Evolutionary conservation across 176 grass and related monocot genomes (phyloP), one percentile per base, ranked within the genome.

Genomic region (Calamus simplicifolius): DNA sequence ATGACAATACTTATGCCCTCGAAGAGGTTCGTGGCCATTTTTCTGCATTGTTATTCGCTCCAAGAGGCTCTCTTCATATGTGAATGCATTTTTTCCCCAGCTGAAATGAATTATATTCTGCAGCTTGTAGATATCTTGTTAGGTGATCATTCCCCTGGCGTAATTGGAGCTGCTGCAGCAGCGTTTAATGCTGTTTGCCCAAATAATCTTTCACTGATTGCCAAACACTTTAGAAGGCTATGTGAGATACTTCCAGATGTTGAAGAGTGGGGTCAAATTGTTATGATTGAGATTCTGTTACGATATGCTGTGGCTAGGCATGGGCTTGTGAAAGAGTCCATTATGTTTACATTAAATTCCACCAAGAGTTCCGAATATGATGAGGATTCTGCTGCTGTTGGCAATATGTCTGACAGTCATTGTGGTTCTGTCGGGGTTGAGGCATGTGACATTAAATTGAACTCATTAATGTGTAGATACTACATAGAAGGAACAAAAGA

Each of bases 241-340:
- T 97, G 93, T 67, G 80, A 91, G 67, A 87, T 72, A 29, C 75
- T 97, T 52, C 93, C 93, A 50, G 87, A 97, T 69, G 80, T 91
- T 56, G 93, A 97, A 71, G 93, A 97, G 58, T 91, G 93, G 93
- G 69, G 79, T 30, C 84, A 97, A 64, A 85, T 97, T 76, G 59
- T 85, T 62, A 64, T 97, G 15, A 85, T 81, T 52, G 86, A 97
- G 30, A 91, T 91, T 55, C 79, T 91, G 51, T 79, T 97, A 68
- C 72, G 84, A 54, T 91, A 97, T 69, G 70, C 82, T 10, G 80
- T 91, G 66, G 93, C 93, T 68, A 88, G 79, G 19, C 87, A 91
- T 69, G 93, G 93, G 43, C 80, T 97, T 55, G 93, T 80, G 16
- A 97, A 90, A 75, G 87, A 88, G 35, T 97, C 93, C 48, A 63